Base-by-base conservation (phyloP, 1,284 basidiomycete species). In the Apiotrichum brassicae region DNA sequence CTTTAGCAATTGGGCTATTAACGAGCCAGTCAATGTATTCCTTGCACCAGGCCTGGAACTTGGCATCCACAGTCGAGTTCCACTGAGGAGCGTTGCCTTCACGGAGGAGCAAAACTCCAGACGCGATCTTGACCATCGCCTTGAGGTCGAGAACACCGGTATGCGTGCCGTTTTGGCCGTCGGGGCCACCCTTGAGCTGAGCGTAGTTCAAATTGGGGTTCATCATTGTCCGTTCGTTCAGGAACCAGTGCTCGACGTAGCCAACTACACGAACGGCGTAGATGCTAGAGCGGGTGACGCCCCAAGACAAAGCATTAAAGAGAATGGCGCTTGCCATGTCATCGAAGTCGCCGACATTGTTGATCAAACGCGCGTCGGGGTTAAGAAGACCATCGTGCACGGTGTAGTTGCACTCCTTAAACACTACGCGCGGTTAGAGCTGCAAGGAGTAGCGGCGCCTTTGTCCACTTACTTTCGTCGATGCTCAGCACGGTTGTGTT, bases 131-230 rank as follows among this genome's bases (percentile, higher is more conserved):
- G 45, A 53, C 49, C 51, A 62, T 58, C 36, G 46, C 35, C 39
- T 59, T 59, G 25, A 52, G 33, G 49, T 64, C 62, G 22, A 64
- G 53, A 4, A 62, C 48, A 45, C 62, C 62, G 11, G 58, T 60
- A 41, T 61, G 59, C 20, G 49, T 26, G 32, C 60, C 62, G 11
- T 22, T 26, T 39, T 57, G 54, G 12, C 46, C 44, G 11, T 46
- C 40, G 19, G 82, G 82, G 0, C 84, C 84, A 5, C 84, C 78
- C 25, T 79, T 65, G 65, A 83, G 76, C 61, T 86, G 84, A 0
- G 78, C 82, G 60, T 79, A 86, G 57, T 82, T 77, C 50, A 86
- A 71, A 63, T 84, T 81, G 3, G 84, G 84, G 57, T 83, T 82
- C 81, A 86, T 84, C 20, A 64, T 72, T 1, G 82, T 84, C 6